Base-by-base conservation (phyloP, 2,329 filamentous ascomycete genomes). In the Aspergillus hortae region DNA sequence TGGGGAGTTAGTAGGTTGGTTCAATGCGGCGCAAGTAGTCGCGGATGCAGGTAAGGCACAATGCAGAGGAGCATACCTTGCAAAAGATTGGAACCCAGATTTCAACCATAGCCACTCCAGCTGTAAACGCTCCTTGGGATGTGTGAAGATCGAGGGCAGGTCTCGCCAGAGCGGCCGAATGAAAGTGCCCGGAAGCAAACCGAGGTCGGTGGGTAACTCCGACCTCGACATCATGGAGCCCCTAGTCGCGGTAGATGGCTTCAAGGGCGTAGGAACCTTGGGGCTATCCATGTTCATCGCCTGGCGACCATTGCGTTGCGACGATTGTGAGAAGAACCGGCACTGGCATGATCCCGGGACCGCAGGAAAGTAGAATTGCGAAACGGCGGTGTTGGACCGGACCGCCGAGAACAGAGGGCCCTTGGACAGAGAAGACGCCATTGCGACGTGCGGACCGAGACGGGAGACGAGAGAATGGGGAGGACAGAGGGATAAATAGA, bases 141-240 rank as follows among this genome's bases (percentile, higher is more conserved):
- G 59, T 42, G 62, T 53, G 54, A 75, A 74, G 53, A 74, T 59
- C 12, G 70, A 71, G 33, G 71, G 72, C 63, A 74, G 58, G 51
- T 74, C 67, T 51, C 61, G 62, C 67, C 68, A 72, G 30, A 70
- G 49, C 4, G 71, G 72, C 44, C 62, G 63, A 15, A 75, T 62
- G 51, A 71, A 74, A 0, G 71, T 74, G 25, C 73, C 73, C 11
- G 74, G 73, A 43, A 80, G 60, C 42, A 79, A 40, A 32, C 77
- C 77, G 17, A 78, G 58, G 58, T 77, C 73, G 51, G 75, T 69
- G n/a, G 70, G 70, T 50, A 75, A 54, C 36, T 67, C 64, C 15
- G 63, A 52, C 30, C 60, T 56, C 38, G 65, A 58, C 43, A 71
- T 55, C 6, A 70, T 63, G 47, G 64, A 65, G 14, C 65, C 60